Base-by-base conservation (phyloP, 805 yeast genomes). In the Myxozyma monticola region DNA sequence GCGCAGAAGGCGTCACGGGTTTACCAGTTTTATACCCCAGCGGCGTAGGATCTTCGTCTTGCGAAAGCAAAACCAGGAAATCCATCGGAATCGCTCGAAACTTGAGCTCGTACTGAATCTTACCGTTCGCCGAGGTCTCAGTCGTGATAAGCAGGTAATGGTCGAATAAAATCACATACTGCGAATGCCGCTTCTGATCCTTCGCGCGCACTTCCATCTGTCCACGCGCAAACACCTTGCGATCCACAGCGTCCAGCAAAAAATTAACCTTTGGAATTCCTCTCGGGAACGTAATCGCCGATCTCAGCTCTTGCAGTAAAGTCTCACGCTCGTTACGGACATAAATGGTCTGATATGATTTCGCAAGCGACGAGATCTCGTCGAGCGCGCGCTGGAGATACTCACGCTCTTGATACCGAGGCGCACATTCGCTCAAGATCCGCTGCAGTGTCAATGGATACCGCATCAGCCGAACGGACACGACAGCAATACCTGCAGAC, bases 401-500 rank as follows among this genome's bases (percentile, higher is more conserved):
- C 10, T 69, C 68, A 55, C 73, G 75, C 60, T 85, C 89, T 7
- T 77, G 75, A 42, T 79, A 71, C 3, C 73, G 69, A 18, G 70
- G 70, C 7, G 70, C 69, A 0, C 81, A 76, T 45, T 70, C 68
- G 57, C 80, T 78, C 30, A 76, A 62, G 30, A 86, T 78, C 17
- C 87, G 84, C 10, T 68, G 64, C 17, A 86, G 71, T 25, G 86
- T 83, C 21, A 86, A 70, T 1, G 86, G 83, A 47, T 85, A 71
- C 39, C 83, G 70, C 36, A 79, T 79, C 17, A 80, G 64, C 4
- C 81, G 75, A 4, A 79, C 79, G 44, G 78, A 34, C 2, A 51
- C 47, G 2, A 35, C 41, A 12, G 14, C 14, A 10, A 42, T 26
- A 14, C 43, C 52, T 12, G 39, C 30, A 8, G 44, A 12, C 2